phyloP scores from a whole-genome alignment of 768 basidiomycete species.

The Candolleomyces aberdarensis region DNA sequence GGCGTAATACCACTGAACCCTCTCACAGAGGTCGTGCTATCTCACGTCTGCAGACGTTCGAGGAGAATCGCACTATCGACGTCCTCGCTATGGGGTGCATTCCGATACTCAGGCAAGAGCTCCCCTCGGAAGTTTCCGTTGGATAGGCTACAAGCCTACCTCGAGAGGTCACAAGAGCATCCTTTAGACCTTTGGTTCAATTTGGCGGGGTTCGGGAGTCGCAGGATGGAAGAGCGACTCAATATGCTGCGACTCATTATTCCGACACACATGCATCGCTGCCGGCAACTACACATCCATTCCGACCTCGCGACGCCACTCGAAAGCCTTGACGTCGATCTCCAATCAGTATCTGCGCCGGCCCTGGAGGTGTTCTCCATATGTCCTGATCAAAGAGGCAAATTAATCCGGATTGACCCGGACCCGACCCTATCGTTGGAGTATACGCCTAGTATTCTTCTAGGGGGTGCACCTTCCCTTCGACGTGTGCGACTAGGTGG shows the following conservation, averaged over 20 bases:
- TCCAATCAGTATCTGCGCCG: neutral
- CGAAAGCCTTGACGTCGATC: neutral
- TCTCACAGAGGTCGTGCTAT: neutral
- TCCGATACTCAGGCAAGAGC: neutral
- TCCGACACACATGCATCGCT: neutral
- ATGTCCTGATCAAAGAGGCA: neutral
- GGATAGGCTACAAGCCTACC: neutral
- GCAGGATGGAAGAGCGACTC: neutral
- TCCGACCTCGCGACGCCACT: neutral
- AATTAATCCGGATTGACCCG: neutral
- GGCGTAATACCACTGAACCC: neutral
- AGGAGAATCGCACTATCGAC: conserved; percentile 2
- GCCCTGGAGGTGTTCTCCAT: neutral
- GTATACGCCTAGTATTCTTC: neutral
- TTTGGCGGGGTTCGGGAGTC: neutral
- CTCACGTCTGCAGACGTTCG: conserved; percentile 5
- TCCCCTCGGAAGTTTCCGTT: neutral
- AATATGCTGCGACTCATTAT: neutral
- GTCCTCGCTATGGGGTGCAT: neutral
- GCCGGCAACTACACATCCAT: neutral
- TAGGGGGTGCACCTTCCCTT: neutral
- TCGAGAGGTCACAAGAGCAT: neutral
- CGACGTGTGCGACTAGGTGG: neutral
- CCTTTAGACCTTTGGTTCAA: neutral
- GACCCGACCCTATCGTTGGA: neutral